These are phyloP conservation scores for Volvariella surrecta DNA, from an alignment of 1,284 basidiomycete species.

Conservation along the genomic window DNA sequence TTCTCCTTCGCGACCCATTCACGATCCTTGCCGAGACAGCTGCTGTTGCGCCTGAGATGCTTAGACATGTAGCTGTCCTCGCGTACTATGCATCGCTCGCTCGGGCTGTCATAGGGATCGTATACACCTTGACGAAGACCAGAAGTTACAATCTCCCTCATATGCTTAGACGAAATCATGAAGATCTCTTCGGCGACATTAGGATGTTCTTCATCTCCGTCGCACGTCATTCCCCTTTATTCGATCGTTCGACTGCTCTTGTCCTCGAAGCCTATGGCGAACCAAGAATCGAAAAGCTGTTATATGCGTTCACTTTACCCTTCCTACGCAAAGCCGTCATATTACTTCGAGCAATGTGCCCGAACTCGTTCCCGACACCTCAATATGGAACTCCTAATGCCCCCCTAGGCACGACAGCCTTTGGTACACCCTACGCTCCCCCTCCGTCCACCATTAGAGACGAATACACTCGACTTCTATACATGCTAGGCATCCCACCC, in stretches of 20 bases:
- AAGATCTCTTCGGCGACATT: conserved; percentile 68
- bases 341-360: conserved; percentile 73
- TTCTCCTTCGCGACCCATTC: conserved; percentile 83
- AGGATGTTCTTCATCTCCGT: conserved; percentile 83
- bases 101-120: conserved; percentile 74
- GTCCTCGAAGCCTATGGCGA: conserved; percentile 74
- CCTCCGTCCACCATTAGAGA: conserved; percentile 8
- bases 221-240: conserved; percentile 69
- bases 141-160: conserved; percentile 41
- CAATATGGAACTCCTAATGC: conserved; percentile 23
- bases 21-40: conserved; percentile 84
- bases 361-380: conserved; percentile 47
- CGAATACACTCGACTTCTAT: conserved; percentile 79
- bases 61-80: conserved; percentile 78
- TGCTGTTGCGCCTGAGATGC: conserved; percentile 79
- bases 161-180: conserved; percentile 38
- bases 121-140: conserved; percentile 70
- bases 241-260: conserved; percentile 71
- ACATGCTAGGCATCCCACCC: conserved; percentile 68
- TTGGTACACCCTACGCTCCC: no score
- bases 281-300: conserved; percentile 74
- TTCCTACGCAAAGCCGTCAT: conserved; percentile 91
- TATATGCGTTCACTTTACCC: conserved; percentile 87
- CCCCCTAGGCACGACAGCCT: no score
- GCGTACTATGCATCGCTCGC: conserved; percentile 87